Evolutionary conservation across 805 yeast species (phyloP), one percentile per base, ranked within the genome.

Genomic region (Komagataella pastoris): DNA sequence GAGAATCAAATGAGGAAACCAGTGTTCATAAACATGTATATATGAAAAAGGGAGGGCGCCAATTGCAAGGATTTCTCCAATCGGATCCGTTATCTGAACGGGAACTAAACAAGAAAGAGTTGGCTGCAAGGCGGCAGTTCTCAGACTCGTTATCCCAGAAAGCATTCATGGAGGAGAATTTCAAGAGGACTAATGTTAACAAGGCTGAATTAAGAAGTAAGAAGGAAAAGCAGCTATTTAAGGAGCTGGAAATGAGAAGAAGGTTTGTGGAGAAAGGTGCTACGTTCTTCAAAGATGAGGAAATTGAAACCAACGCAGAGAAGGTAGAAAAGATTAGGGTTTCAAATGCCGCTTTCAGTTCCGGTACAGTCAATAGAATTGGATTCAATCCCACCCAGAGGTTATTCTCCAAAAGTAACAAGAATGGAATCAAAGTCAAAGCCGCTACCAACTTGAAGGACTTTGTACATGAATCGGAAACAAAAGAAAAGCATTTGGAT

Each of bases 351-450:
- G 66, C 67, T 1, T 63, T 59, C 47, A 53, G 55, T 17, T 55
- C 65, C 2, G 47, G 46, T 3, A 51, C 58, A 5, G 51, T 61
- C 57, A 57, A 53, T 36, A 58, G 56, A 21, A 63, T 64, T 23
- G 67, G 67, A 2, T 64, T 64, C 50, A 54, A 64, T 54, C 67
- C 67, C 2, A 62, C 66, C 6, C 40, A 30, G 14, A 30, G 40
- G 40, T 30, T 63, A 40, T 63, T 56, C 46, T 56, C 59, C 17
- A 54, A 47, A 47, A 18, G 24, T 7, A 23, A 46, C 7, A 44
- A 18, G 0, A 3, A 4, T 3, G 19, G 40, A 5, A 30, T 30
- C 40, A 30, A 30, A 6, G 14, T 6, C 14, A 30, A 30, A 8
- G n/a, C 47, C 8, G n/a, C 40, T 14, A 30, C 40, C 14, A 30